Evolutionary conservation across 164 flowering plant genomes (phyloP).

Genomic region (Magnolia changhungtana): DNA sequence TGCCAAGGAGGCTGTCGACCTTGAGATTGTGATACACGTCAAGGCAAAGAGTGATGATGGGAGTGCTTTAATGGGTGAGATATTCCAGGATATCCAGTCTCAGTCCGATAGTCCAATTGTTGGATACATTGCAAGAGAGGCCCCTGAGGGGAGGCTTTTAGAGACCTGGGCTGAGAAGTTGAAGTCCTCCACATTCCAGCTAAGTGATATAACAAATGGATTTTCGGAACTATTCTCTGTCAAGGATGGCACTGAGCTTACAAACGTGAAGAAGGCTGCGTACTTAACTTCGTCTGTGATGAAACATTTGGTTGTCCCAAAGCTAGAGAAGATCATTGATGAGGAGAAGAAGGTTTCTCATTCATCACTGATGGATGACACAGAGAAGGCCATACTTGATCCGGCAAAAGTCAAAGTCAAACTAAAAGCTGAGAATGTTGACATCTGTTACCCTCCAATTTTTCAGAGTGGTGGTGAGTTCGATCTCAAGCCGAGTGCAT

Average conservation of each 20-base stretch:
- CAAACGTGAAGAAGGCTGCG: slow-evolving; percentile 66
- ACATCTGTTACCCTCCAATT: slow-evolving; percentile 87
- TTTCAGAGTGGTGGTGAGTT: slow-evolving; percentile 82
- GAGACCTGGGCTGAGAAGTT: slow-evolving; percentile 64
- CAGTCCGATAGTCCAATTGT: slow-evolving; percentile 38
- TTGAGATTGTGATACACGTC: slow-evolving; percentile 63
- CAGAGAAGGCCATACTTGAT: slow-evolving; percentile 65
- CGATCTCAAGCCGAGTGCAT: slow-evolving; percentile 75
- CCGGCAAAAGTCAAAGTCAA: slow-evolving; percentile 57
- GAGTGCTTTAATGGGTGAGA: slow-evolving; percentile 37
- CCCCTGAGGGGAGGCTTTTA: slow-evolving; percentile 73
- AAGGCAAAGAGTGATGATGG: slow-evolving; percentile 71
- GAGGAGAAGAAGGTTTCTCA: slow-evolving; percentile 77
- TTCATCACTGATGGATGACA: slow-evolving; percentile 67
- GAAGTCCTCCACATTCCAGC: slow-evolving; percentile 35
- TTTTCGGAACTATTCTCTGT: slow-evolving; percentile 67
- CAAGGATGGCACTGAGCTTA: slow-evolving; percentile 58
- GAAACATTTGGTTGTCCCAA: slow-evolving; percentile 74
- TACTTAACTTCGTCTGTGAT: slow-evolving; percentile 53
- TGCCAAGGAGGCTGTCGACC: slow-evolving; percentile 45
- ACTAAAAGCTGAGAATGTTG: slow-evolving; percentile 72
- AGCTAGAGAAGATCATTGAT: slow-evolving; percentile 68
- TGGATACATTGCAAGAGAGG: slow-evolving; percentile 66
- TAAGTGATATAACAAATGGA: slow-evolving; percentile 58
- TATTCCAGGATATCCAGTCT: slow-evolving; percentile 29